phyloP scores from a whole-genome alignment of 1,139 yeast species.

The Petasospora fabianii region DNA sequence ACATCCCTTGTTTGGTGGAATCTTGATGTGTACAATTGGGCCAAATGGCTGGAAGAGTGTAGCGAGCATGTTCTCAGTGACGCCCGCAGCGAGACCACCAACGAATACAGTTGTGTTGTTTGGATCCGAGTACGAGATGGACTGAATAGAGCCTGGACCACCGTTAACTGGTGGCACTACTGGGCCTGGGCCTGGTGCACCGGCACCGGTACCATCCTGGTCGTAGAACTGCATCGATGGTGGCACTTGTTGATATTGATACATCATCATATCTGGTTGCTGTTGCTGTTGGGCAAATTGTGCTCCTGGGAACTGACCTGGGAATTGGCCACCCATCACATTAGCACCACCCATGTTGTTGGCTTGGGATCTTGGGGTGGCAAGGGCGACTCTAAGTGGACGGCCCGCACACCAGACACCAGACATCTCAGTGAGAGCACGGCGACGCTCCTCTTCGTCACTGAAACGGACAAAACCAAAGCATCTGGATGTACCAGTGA shows the following conservation, averaged over 20 bases:
- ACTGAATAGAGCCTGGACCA: not conserved
- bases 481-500: conserved; percentile 68
- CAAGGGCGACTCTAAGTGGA: conserved; percentile 68
- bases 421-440: conserved; percentile 68
- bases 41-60: conserved; percentile 66
- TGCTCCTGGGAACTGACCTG: conserved; percentile 8
- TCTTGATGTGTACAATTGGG: conserved; percentile 58
- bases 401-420: conserved; percentile 74
- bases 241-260: conserved; percentile 23
- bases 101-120: conserved; percentile 71
- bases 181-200: not conserved
- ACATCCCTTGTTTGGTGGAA: conserved; percentile 68
- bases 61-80: conserved; percentile 56
- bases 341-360: conserved; percentile 9
- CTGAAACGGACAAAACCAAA: conserved; percentile 74
- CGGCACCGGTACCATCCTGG: conserved; percentile 1
- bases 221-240: conserved; percentile 18
- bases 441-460: conserved; percentile 57
- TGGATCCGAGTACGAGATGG: conserved; percentile 47
- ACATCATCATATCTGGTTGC: conserved; percentile 18
- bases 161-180: conserved; percentile 1
- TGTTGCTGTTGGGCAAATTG: conserved; percentile 14
- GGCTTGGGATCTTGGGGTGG: conserved; percentile 46
- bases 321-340: conserved; percentile 9
- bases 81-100: conserved; percentile 61